Base-by-base conservation (phyloP, 768 basidiomycete genomes). In the Russula sp. region DNA sequence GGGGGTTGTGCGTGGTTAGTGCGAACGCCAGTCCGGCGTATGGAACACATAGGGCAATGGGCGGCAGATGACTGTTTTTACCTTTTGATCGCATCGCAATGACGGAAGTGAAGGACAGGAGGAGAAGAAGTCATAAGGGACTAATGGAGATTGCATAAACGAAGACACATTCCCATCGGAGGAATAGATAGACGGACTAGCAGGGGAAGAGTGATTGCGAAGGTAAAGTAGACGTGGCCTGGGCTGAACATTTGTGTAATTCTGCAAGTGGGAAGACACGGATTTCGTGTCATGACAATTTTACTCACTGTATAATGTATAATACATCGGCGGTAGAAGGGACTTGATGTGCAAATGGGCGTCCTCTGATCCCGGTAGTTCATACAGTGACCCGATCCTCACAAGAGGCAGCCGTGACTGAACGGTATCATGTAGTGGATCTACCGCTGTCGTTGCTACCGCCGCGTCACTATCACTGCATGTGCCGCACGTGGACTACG, bases 181-280 rank as follows among this genome's bases (percentile, higher is more conserved):
- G 20, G 16, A 39, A 20, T 29, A 14, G 39, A 34, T 14, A 18
- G 58, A 51, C 22, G 13, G 36, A 9, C 16, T 41, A 34, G 41
- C 32, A 14, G 22, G 51, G 51, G 16, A 20, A 49, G 45, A 51
- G 4, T 10, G 7, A 6, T 14, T 29, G 20, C 32, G 35, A 36
- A 29, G 32, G 8, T 20, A 32, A 41, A 20, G 13, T 32, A 22
- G 20, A 54, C 38, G 2, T 47, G 36, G 14, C 46, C 8, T 52
- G 14, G 42, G 42, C 13, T n/a, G 16, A 9, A 22, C 16, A 13
- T 10, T n/a, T 52, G 14, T 35, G 9, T n/a, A 14, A 25, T 50
- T 38, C 41, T 45, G 35, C 22, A 57, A 61, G 51, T 51, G 55
- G 60, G 48, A 56, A 45, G 36, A 29, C 34, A 10, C 36, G 13